Percentiles rank a stretch among this genome's conserved stretches.
Conservation (phyloP, 2,329 filamentous ascomycete species). For the Nigrospora osmanthi region DNA sequence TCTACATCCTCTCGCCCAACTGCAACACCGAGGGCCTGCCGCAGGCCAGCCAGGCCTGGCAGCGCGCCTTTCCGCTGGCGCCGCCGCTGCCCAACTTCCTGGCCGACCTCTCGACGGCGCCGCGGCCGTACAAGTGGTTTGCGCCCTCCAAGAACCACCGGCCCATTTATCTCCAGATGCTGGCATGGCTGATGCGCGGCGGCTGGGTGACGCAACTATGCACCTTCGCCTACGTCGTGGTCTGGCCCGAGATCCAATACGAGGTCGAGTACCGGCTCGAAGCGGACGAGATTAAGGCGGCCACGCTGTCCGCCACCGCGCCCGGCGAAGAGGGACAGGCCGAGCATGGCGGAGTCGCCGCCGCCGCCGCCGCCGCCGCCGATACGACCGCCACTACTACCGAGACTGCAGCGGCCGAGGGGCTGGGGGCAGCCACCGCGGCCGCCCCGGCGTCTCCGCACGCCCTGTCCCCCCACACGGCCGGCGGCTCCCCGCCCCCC, state of each 20-base stretch:
- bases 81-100: slow-evolving; percentile 82
- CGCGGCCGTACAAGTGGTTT: slow-evolving; percentile 74
- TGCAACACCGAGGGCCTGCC: slow-evolving; percentile 69
- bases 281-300: slow-evolving; percentile 43
- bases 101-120: slow-evolving; percentile 70
- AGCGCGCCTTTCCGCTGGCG: slow-evolving; percentile 71
- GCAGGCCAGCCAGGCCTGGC: slow-evolving; percentile 63
- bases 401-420: not conserved
- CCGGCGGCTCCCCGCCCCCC: slow-evolving; percentile 7
- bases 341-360: not conserved
- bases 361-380: no score
- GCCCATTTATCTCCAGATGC: slow-evolving; percentile 78
- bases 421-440: no score
- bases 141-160: slow-evolving; percentile 85
- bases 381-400: not conserved
- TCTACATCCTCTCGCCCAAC: slow-evolving; percentile 87
- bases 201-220: slow-evolving; percentile 92
- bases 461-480: slow-evolving; percentile 7
- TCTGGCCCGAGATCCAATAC: slow-evolving; percentile 74
- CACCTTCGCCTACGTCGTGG: slow-evolving; percentile 83
- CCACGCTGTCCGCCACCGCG: slow-evolving; percentile 3
- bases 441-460: not conserved
- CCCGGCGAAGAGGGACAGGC: not conserved
- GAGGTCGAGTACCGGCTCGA: slow-evolving; percentile 68
- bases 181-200: slow-evolving; percentile 87